A percentile compares a stretch with the other conserved stretches of the same genome.
Evolutionary conservation across 768 basidiomycete genomes (phyloP).

Genomic region (Cyclocybe aegerita): DNA sequence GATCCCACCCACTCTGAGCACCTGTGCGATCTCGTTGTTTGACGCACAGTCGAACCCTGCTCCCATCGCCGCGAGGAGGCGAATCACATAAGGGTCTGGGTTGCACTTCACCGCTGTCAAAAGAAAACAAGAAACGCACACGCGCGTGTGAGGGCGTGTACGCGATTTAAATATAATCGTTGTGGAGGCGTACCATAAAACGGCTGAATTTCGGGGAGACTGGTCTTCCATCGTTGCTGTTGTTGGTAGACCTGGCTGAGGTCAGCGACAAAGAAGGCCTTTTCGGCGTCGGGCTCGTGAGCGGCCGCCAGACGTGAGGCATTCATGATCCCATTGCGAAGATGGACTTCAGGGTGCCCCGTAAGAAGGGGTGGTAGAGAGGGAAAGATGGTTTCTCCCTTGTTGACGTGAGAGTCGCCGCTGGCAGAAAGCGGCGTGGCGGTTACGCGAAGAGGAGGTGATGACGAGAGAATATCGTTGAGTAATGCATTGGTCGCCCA

Average conservation of each 20-base stretch:
- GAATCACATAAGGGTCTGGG: slow-evolving; percentile 92
- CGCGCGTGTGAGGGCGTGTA: slow-evolving; percentile 6
- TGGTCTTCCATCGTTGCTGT: slow-evolving; percentile 76
- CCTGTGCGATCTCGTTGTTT: slow-evolving; percentile 84
- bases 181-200: slow-evolving; percentile 74
- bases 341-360: slow-evolving; percentile 73
- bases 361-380: slow-evolving; percentile 64
- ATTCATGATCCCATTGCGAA: slow-evolving; percentile 74
- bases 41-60: slow-evolving; percentile 98
- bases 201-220: slow-evolving; percentile 84
- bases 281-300: slow-evolving; percentile 75
- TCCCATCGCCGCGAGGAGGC: slow-evolving; percentile 86
- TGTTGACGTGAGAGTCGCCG: slow-evolving; percentile 20
- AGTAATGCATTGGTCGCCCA: slow-evolving; percentile 50
- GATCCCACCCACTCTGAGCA: slow-evolving; percentile 73
- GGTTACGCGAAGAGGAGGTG: slow-evolving; percentile 68
- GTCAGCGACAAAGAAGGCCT: slow-evolving; percentile 96
- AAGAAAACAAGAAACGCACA: slow-evolving; percentile 17
- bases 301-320: slow-evolving; percentile 51
- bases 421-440: slow-evolving; percentile 14
- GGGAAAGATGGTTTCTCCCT: slow-evolving; percentile 52
- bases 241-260: slow-evolving; percentile 85
- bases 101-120: slow-evolving; percentile 92
- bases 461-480: slow-evolving; percentile 41
- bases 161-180: background rate